These are phyloP conservation scores for Saxophila tyrrhenica DNA, from an alignment of 495 filamentous ascomycete genomes.

Conservation along the genomic window DNA sequence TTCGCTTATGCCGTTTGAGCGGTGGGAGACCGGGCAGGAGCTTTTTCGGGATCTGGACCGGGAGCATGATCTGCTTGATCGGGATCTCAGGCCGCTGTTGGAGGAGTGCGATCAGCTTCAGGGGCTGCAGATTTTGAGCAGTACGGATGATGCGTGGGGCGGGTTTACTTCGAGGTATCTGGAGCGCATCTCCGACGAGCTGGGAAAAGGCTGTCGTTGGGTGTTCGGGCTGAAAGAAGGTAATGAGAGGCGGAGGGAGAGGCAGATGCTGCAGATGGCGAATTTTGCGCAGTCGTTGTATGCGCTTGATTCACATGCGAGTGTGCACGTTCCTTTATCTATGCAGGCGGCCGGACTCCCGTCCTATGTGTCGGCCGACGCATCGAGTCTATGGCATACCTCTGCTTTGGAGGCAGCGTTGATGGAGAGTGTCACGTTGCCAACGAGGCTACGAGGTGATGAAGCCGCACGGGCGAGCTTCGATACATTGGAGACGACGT, in stretches of 20 bases:
- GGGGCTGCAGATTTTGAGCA: conserved; percentile 69
- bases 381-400: conserved; percentile 64
- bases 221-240: conserved; percentile 63
- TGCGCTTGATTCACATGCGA: conserved; percentile 56
- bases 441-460: conserved; percentile 53
- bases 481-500: conserved; percentile 53
- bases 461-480: conserved; percentile 39
- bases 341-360: conserved; percentile 48
- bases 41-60: conserved; percentile 71
- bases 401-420: conserved; percentile 67
- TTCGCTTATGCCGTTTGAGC: conserved; percentile 68
- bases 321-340: conserved; percentile 68
- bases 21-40: conserved; percentile 67
- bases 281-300: conserved; percentile 62
- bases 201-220: conserved; percentile 74
- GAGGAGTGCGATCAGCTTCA: conserved; percentile 93
- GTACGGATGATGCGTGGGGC: conserved; percentile 84
- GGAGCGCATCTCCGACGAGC: conserved; percentile 77
- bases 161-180: conserved; percentile 73
- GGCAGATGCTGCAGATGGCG: conserved; percentile 21
- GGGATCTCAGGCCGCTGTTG: conserved; percentile 72
- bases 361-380: conserved; percentile 49
- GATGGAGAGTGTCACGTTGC: conserved; percentile 69
- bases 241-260: conserved; percentile 13
- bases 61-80: conserved; percentile 77